These are phyloP conservation scores for Volvariella surrecta DNA, from an alignment of 1,284 basidiomycete species.

Conservation along the genomic window DNA sequence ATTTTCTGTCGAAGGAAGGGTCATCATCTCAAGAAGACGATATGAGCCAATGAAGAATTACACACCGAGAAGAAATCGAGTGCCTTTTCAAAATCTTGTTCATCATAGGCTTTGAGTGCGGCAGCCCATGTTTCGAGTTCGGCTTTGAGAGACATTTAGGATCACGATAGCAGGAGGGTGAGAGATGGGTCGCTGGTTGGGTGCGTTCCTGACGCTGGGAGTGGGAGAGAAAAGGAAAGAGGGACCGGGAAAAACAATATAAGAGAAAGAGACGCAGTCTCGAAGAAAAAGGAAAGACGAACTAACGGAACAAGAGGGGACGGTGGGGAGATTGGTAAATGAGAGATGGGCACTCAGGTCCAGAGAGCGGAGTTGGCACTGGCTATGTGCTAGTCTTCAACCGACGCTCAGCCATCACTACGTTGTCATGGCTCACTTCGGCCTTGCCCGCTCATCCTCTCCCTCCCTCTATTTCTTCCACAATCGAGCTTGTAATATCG, in stretches of 20 bases:
- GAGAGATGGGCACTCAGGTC: conserved; percentile 9
- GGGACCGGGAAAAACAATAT: conserved; percentile 15
- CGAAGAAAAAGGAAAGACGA: conserved; percentile 15
- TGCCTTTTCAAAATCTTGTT: conserved; percentile 67
- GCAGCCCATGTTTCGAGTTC: conserved; percentile 84
- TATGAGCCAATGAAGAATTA: conserved; percentile 8
- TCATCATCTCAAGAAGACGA: not conserved
- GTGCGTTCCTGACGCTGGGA: conserved; percentile 11
- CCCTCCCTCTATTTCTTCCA: not conserved
- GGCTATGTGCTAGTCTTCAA: not conserved
- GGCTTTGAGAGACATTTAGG: conserved; percentile 78
- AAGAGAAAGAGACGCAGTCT: conserved; percentile 23
- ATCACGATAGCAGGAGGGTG: conserved; percentile 13
- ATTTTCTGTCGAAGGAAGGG: conserved; percentile 40
- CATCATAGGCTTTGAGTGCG: conserved; percentile 81
- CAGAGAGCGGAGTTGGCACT: conserved; percentile 7
- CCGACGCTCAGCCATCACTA: conserved; percentile 7
- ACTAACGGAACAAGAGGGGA: conserved; percentile 10
- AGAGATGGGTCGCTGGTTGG: conserved; percentile 32
- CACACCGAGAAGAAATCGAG: conserved; percentile 70
- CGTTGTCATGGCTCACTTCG: conserved; percentile 23
- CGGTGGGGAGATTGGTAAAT: conserved; percentile 8
- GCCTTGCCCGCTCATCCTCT: conserved; percentile 8
- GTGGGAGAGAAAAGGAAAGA: conserved; percentile 14
- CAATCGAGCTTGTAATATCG: not conserved